phyloP scores from a whole-genome alignment of 805 yeast species.

The Candida golubevii region DNA sequence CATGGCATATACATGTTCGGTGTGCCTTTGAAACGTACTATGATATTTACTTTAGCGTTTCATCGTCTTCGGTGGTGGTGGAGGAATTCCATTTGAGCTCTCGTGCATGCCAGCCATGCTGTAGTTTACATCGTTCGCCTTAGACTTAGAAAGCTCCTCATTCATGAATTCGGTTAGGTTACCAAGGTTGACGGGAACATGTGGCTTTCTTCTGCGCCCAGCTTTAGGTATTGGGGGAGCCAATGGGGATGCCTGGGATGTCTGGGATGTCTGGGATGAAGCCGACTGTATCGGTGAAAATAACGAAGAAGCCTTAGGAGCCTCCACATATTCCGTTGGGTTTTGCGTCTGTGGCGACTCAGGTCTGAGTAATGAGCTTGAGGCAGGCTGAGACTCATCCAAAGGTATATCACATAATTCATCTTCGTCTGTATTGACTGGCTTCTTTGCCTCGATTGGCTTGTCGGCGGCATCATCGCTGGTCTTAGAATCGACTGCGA shows the following conservation, averaged over 20 bases:
- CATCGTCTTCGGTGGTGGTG: conserved; percentile 24
- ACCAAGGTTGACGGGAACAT: conserved; percentile 17
- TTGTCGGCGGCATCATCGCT: too few species aligned
- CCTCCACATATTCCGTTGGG: not conserved
- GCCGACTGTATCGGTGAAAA: too few species aligned
- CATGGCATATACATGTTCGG: too few species aligned
- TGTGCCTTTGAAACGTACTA: too few species aligned
- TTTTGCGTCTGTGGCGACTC: not conserved
- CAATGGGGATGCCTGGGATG: too few species aligned
- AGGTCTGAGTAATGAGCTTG: not conserved
- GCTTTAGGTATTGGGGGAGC: conserved; percentile 8
- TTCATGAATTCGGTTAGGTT: conserved; percentile 39
- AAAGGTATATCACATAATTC: conserved; percentile 5
- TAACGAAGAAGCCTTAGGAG: too few species aligned
- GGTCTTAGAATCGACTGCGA: too few species aligned
- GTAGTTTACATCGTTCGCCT: conserved; percentile 27
- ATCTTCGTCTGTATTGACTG: not conserved
- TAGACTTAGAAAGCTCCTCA: conserved; percentile 40
- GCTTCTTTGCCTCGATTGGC: too few species aligned
- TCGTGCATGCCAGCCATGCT: not conserved
- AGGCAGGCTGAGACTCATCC: not conserved
- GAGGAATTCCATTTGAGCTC: conserved; percentile 7
- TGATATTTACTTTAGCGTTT: not conserved
- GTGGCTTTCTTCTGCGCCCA: conserved; percentile 28
- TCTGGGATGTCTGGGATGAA: conserved; percentile 4